Base-by-base conservation (phyloP, 108 stramenopile species). In the Skeletonema costatum region DNA sequence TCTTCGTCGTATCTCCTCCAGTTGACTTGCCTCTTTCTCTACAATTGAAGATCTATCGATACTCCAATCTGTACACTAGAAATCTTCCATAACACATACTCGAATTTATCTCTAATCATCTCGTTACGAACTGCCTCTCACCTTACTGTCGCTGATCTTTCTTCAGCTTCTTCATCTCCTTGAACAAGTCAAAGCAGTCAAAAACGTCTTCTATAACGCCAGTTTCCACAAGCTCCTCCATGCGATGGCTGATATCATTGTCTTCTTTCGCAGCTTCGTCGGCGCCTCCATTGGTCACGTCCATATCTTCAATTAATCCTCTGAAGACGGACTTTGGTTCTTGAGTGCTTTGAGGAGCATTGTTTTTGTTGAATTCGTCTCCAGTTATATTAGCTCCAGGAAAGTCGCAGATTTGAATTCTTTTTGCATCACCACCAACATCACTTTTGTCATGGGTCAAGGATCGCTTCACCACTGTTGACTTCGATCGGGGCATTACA, bases 91-190 rank as follows among this genome's bases (percentile, higher is more conserved):
- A 25, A 25, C 25, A 25, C 25, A 25, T 25, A 25, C 25, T 25
- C 25, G 0, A 0, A 25, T 25, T 25, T 25, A 25, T 25, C 25
- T 25, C 25, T 25, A 25, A 25, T 25, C 25, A 25, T 25, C 25
- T 25, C 25, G 25, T 25, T 25, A 25, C 0, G 25, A 25, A 25
- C 25, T 25, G 25, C 0, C 25, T 25, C 25, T 25, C 25, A 25
- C 25, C 25, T 25, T 25, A 25, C 25, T 25, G 25, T 56, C 53
- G 29, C 6, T 29, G 53, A 2, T 25, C 25, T 56, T 64, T 64
- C 63, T 64, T 64, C 17, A 35, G 63, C 63, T 39, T 64, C 63
- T 38, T 64, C 63, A 39, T 63, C 39, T 33, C 38, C 63, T 64
- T 35, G 35, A 38, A 64, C 35, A 35, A 64, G 11, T 38, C 36